Evolutionary conservation across 257 asterid species (phyloP), one percentile per base, ranked within the genome.

Genomic region (Scutellaria baicalensis): DNA sequence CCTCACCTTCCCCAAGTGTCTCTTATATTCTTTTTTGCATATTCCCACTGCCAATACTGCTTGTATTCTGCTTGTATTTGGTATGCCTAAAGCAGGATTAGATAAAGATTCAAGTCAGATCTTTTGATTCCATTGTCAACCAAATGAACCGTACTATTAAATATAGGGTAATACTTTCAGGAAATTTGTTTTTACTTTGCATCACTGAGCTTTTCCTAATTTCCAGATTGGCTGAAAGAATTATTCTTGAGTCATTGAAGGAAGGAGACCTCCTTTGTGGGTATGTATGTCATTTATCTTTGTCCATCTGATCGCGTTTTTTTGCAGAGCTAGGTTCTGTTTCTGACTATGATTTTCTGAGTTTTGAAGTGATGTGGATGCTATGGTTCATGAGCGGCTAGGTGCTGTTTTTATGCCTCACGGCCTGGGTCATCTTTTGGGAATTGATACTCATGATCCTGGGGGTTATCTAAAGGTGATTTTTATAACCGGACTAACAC

Each of bases 381-480:
- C 75, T 70, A 93, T 93, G 99, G 82, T 80, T 72, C 67, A 69
- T 45, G 91, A 88, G 77, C 81, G 93, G 44, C 59, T 93, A 59
- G 99, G 99, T 70, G 95, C 97, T 78, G 86, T 91, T 66, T 89
- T 91, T 80, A 71, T 93, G 88, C 96, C 97, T 50, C 99, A 93
- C 64, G 99, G 99, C 58, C 88, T 93, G 68, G 99, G 99, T 40
- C 99, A 93, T 85, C 91, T 93, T 64, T 78, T 93, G 63, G 99
- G 97, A 56, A 89, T 93, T 40, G 99, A 93, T 87, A 91, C 97
- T 66, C 99, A 93, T 73, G 99, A 93, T 80, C 91, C 96, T 58
- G 97, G 99, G 72, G 99, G 97, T 74, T 91, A 85, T 81, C 87
- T 86, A 40, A 79, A 87, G 97, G 99, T 91, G 59, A 35, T 60